Base-by-base conservation (phyloP, 305 asterid species). In the Solanum chacoense region DNA sequence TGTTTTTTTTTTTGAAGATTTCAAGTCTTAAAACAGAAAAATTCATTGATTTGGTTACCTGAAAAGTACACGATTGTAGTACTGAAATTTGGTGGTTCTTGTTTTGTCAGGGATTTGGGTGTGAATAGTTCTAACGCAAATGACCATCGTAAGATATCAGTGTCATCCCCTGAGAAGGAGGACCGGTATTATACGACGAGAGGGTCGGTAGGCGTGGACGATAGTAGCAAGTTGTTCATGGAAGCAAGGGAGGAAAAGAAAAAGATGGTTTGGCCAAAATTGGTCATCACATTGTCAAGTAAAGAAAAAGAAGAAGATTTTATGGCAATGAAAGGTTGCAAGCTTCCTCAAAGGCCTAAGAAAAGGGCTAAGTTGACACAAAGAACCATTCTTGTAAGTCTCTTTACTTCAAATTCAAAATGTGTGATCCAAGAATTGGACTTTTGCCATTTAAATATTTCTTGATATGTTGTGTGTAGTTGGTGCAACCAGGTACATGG, bases 341-440 rank as follows among this genome's bases (percentile, higher is more conserved):
- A 94, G 89, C 98, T 95, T 10, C 98, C 99, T 90, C 99, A 97
- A 87, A 95, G 99, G 92, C 98, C 98, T 83, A 97, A 97, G 96
- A 96, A 97, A 88, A 93, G 99, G 90, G 98, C 99, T 45, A 97
- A 97, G 91, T 74, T 97, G 92, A 91, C 96, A 79, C 98, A 96
- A 90, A 94, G 94, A 93, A 95, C 96, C 87, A 91, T 97, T 88
- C 92, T 95, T 71, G 98, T 94, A 91, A 93, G 98, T 93, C 8
- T 18, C 28, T 50, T 59, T 55, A 55, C 84, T 42, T 16, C 37
- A 20, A 45, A 45, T 18, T 18, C 72, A 50, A 26, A 29, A 7
- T 29, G 36, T 45, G 9, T 81, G 28, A 45, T 81, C 28, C 20
- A 81, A 81, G 86, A 81, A 18, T 50, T 83, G 38, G 6, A 7